Evolutionary conservation across 106 monocot genomes (phyloP).

Genomic region (Cymbidium sinense): DNA sequence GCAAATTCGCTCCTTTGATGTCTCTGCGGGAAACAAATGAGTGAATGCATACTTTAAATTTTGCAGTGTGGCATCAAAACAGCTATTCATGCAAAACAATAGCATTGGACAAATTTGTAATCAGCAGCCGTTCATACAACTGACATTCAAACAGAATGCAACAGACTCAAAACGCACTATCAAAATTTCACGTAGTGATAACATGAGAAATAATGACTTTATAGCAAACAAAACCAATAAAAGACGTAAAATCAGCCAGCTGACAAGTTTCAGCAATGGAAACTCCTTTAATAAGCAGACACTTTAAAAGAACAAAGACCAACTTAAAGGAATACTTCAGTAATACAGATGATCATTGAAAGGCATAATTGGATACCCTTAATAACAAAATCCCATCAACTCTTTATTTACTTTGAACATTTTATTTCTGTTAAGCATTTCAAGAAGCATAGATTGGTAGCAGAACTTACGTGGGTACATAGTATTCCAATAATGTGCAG

Average conservation of each 20-base stretch:
- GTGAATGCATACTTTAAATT: not conserved
- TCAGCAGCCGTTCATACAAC: not conserved
- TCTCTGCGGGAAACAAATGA: constrained; percentile 46
- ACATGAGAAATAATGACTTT: not conserved
- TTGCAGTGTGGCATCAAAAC: not conserved
- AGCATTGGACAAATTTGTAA: not conserved
- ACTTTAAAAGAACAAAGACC: not conserved
- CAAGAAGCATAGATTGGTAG: not conserved
- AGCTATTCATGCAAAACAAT: not conserved
- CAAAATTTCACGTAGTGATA: not conserved
- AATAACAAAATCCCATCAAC: not conserved
- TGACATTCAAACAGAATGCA: not conserved
- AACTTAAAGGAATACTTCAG: not conserved
- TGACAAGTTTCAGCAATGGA: not conserved
- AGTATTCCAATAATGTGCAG: not conserved
- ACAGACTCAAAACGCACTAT: not conserved
- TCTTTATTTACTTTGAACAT: not conserved
- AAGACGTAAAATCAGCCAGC: not conserved
- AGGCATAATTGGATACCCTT: not conserved
- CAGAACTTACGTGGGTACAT: not conserved
- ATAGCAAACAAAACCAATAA: not conserved
- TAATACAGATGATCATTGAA: not conserved
- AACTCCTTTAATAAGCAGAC: not conserved
- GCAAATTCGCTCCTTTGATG: constrained; percentile 94
- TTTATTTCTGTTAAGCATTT: not conserved